A percentile compares a stretch with the other conserved stretches of the same genome.
phyloP scores from a whole-genome alignment of 116 monocot species.

The Posidonia oceanica region DNA sequence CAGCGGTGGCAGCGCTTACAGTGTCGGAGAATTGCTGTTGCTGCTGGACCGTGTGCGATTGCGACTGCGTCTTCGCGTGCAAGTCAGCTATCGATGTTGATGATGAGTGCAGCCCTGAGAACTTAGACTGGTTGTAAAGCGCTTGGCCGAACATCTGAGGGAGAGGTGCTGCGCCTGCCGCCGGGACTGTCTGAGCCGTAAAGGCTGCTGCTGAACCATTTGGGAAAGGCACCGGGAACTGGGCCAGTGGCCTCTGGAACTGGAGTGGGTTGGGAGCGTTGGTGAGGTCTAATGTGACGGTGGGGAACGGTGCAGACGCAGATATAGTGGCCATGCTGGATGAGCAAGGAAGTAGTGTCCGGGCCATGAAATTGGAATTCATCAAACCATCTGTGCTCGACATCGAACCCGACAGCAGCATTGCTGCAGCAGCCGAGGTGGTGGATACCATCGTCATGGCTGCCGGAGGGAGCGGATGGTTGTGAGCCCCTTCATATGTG shows the following conservation, averaged over 20 bases:
- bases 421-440: constrained; percentile 51
- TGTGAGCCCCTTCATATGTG: constrained; percentile 65
- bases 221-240: constrained; percentile 7
- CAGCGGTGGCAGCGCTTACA: constrained; percentile 44
- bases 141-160: constrained; percentile 40
- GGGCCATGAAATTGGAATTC: constrained; percentile 33
- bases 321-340: constrained; percentile 71
- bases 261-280: constrained; percentile 14
- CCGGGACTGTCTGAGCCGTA: neutral
- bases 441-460: constrained; percentile 72
- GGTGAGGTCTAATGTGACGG: constrained; percentile 60
- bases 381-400: constrained; percentile 36
- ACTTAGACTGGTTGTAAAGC: constrained; percentile 47
- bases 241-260: constrained; percentile 22
- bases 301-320: constrained; percentile 73
- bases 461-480: constrained; percentile 60
- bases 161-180: neutral
- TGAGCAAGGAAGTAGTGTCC: constrained; percentile 34
- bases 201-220: no score
- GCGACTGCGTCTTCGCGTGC: neutral
- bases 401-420: constrained; percentile 59
- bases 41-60: neutral
- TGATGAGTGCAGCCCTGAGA: constrained; percentile 49
- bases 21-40: constrained; percentile 23
- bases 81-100: neutral